Evolutionary conservation across 2,329 filamentous ascomycete genomes (phyloP).

Genomic region (Cladophialophora bantiana): DNA sequence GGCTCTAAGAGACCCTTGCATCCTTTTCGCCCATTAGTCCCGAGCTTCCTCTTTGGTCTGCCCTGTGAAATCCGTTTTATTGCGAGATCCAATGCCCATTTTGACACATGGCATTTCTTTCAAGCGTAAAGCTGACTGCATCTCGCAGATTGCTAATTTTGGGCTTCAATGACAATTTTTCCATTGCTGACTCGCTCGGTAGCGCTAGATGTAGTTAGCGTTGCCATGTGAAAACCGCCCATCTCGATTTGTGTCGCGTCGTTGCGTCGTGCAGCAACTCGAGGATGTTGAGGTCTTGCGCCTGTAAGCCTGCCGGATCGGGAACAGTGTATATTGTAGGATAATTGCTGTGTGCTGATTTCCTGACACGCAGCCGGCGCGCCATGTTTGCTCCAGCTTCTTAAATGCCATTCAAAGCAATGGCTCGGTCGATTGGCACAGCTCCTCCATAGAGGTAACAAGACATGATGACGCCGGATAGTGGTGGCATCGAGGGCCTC

Average conservation of each 20-base stretch:
- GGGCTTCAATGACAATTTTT: background rate
- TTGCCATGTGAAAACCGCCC: background rate
- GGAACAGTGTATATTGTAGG: background rate
- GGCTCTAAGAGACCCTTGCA: background rate
- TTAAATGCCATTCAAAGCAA: background rate
- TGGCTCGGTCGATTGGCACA: background rate
- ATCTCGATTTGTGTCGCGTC: background rate
- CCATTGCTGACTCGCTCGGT: background rate
- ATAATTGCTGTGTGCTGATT: background rate
- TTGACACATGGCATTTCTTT: background rate
- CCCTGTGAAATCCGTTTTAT: background rate
- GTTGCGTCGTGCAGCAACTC: background rate
- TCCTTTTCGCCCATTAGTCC: background rate
- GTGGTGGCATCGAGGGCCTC: background rate
- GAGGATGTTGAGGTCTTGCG: background rate
- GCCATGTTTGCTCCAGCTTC: background rate
- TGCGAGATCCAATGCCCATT: background rate
- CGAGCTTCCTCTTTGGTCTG: background rate
- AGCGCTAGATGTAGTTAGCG: background rate
- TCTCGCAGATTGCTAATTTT: background rate
- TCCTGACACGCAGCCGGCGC: background rate
- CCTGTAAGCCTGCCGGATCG: background rate
- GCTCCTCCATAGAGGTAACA: background rate
- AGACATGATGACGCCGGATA: background rate
- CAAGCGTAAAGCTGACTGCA: background rate